phyloP scores from a whole-genome alignment of 2,329 filamentous ascomycete genomes.

The Pseudogymnoascus sp. region DNA sequence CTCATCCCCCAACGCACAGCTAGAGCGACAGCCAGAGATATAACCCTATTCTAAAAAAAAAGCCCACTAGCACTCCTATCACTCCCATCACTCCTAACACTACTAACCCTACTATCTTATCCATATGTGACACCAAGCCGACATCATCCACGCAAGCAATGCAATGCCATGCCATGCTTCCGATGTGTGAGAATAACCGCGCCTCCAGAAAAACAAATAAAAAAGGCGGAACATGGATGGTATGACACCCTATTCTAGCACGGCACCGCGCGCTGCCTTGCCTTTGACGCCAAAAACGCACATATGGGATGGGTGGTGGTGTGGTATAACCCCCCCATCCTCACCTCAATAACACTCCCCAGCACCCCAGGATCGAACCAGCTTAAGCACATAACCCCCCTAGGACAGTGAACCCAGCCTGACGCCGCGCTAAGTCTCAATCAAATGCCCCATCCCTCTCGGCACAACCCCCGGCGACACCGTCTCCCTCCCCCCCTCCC shows the following conservation, averaged over 20 bases:
- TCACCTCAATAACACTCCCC: neutral
- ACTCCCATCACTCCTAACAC: neutral
- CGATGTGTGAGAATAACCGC: neutral
- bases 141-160: neutral
- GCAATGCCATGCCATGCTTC: neutral
- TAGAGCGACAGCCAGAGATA: neutral
- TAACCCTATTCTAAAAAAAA: neutral
- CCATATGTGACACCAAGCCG: neutral
- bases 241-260: neutral
- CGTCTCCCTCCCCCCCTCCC: conserved; percentile 8
- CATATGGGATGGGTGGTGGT: neutral
- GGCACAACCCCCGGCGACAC: neutral
- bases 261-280: neutral
- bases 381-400: no score
- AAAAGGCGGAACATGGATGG: neutral
- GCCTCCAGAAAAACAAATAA: neutral
- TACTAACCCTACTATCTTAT: neutral
- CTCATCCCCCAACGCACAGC: neutral
- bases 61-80: neutral
- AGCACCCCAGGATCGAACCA: neutral
- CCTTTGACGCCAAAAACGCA: neutral
- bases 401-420: no score
- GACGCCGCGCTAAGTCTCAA: neutral
- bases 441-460: conserved; percentile 12
- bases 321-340: neutral